Conservation (phyloP, 306 rosid species). For the Alnus rubra region DNA sequence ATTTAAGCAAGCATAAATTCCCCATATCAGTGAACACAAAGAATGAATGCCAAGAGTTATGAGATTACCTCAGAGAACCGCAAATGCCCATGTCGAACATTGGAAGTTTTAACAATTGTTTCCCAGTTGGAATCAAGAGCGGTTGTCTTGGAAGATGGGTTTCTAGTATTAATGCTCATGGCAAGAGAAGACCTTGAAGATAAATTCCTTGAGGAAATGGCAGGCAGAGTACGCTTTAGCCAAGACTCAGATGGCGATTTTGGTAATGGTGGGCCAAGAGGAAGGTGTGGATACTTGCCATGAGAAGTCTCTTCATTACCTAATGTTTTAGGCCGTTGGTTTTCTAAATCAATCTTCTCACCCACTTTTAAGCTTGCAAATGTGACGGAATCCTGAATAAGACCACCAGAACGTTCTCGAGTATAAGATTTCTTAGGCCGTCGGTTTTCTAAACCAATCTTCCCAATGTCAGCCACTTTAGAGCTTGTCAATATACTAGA, state of each 20-base stretch:
- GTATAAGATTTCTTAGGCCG: slow-evolving; percentile 21
- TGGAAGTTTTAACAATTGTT: slow-evolving; percentile 54
- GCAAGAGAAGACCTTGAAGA: slow-evolving; percentile 44
- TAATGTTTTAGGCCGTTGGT: slow-evolving; percentile 16
- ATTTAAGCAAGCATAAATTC: slow-evolving; percentile 8
- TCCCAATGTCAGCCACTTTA: slow-evolving; percentile 21
- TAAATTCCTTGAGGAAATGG: slow-evolving; percentile 49
- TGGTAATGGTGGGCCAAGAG: slow-evolving; percentile 64
- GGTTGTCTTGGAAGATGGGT: slow-evolving; percentile 23
- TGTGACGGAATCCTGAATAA: slow-evolving; percentile 26
- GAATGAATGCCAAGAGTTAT: slow-evolving; percentile 25
- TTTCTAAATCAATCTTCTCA: slow-evolving; percentile 40
- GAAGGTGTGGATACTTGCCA: slow-evolving; percentile 29
- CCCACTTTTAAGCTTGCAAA: slow-evolving; percentile 27
- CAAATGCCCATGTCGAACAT: slow-evolving; percentile 39
- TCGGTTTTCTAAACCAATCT: slow-evolving; percentile 19
- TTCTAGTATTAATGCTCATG: slow-evolving; percentile 22
- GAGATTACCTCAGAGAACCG: slow-evolving; percentile 63
- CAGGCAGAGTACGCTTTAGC: slow-evolving; percentile 75
- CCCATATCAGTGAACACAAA: slow-evolving; percentile 12
- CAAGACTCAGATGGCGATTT: slow-evolving; percentile 96
- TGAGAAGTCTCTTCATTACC: slow-evolving; percentile 27
- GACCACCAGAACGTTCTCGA: slow-evolving; percentile 20
- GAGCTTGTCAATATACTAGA: slow-evolving; percentile 29
- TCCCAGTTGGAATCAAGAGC: slow-evolving; percentile 50